Evolutionary conservation across 2,329 filamentous ascomycete species (phyloP).

Genomic region (Herpotrichia juniperi): DNA sequence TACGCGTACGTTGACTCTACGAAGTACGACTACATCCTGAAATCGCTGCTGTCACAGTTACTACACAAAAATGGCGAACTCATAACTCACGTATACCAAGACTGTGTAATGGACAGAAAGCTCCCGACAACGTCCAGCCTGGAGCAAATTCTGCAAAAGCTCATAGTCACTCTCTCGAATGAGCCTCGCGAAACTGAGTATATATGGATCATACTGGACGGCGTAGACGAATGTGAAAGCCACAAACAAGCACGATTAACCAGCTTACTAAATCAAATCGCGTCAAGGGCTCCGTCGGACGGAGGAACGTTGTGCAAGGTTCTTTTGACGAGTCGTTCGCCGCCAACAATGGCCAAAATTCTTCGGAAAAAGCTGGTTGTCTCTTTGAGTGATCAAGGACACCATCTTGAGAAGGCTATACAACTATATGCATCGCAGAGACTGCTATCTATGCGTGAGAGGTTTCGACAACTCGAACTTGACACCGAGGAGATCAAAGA

Average conservation of each 20-base stretch:
- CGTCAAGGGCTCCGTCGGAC: conserved; percentile 4
- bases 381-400: conserved; percentile 9
- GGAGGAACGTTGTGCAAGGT: conserved; percentile 14
- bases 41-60: conserved; percentile 28
- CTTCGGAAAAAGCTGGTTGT: conserved; percentile 9
- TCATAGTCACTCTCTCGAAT: conserved; percentile 12
- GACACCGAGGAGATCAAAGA: conserved; percentile 8
- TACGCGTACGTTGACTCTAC: conserved; percentile 14
- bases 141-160: conserved; percentile 21
- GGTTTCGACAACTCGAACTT: conserved; percentile 11
- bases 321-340: conserved; percentile 7
- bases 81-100: conserved; percentile 28
- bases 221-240: conserved; percentile 31
- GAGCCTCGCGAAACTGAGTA: conserved; percentile 8
- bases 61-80: conserved; percentile 22
- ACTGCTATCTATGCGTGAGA: conserved; percentile 4
- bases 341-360: background rate
- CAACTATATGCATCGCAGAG: conserved; percentile 10
- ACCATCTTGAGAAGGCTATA: conserved; percentile 10
- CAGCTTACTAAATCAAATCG: conserved; percentile 16
- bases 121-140: conserved; percentile 12
- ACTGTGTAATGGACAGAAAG: conserved; percentile 24
- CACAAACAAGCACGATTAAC: conserved; percentile 24
- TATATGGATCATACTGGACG: conserved; percentile 33
- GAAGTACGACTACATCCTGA: conserved; percentile 20